A percentile compares a stretch with the other conserved stretches of the same genome.
Evolutionary conservation across 83 land plant species (phyloP).

Genomic region (Isoetes engelmannii): DNA sequence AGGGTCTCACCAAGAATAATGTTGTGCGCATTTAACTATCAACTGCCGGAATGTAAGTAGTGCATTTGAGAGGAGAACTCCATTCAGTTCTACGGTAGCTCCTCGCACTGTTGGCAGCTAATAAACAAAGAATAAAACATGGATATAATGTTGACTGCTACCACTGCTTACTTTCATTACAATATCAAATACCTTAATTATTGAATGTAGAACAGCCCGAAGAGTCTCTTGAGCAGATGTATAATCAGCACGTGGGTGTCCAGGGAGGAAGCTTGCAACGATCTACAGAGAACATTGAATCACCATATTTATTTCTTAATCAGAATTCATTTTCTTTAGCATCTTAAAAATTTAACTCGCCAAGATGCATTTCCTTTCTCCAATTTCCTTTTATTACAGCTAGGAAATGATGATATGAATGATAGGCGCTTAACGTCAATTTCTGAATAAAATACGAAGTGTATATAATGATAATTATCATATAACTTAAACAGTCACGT

Average conservation of each 20-base stretch:
- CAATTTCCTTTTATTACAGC: no score
- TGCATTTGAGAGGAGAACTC: constrained; percentile 80
- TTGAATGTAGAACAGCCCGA: constrained; percentile 71
- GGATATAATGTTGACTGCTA: no score
- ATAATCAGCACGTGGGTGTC: constrained; percentile 55
- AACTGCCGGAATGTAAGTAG: constrained; percentile 66
- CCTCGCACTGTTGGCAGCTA: constrained; percentile 72
- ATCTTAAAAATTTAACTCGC: no score
- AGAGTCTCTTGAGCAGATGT: constrained; percentile 76
- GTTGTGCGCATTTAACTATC: constrained; percentile 75
- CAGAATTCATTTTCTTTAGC: no score
- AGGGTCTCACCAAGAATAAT: constrained; percentile 79
- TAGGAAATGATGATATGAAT: no score
- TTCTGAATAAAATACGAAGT: no score
- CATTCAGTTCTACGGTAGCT: constrained; percentile 73
- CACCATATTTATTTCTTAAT: no score
- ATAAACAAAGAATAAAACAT: constrained; percentile 7
- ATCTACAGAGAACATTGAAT: no score
- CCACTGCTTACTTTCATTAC: no score
- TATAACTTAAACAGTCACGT: not conserved
- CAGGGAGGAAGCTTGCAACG: constrained; percentile 78
- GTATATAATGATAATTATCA: not conserved
- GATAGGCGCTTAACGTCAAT: no score
- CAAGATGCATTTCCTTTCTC: no score
- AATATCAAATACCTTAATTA: constrained; percentile 60